Evolutionary conservation across 176 grass and related monocot species (phyloP).

Genomic region (Chloris gayana): DNA sequence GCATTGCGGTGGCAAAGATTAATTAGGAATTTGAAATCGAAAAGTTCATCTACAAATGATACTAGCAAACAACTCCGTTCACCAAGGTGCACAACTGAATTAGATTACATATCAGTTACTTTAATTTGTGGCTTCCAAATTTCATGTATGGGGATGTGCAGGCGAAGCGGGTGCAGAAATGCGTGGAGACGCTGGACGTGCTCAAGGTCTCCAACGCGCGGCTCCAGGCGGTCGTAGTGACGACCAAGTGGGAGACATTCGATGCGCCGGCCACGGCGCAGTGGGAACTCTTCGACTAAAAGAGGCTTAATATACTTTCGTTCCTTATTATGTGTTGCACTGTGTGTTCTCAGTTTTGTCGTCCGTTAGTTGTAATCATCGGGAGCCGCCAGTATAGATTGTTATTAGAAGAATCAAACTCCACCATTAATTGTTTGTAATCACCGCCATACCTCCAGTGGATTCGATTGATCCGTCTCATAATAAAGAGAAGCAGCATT

Average conservation of each 20-base stretch:
- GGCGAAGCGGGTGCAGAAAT: conserved; percentile 98
- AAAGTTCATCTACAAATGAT: no score
- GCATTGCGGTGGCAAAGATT: no score
- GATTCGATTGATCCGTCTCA: conserved; percentile 41
- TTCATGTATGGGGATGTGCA: conserved; percentile 10
- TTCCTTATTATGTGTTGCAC: conserved; percentile 33
- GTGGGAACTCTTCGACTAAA: conserved; percentile 95
- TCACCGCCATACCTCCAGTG: conserved; percentile 26
- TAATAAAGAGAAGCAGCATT: conserved; percentile 46
- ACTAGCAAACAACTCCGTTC: no score
- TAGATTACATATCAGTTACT: no score
- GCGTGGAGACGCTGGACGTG: conserved; percentile 84
- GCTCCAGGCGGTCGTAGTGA: conserved; percentile 64
- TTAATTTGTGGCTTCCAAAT: neutral
- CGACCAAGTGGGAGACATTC: conserved; percentile 94
- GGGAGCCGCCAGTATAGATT: conserved; percentile 42
- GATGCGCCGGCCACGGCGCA: conserved; percentile 62
- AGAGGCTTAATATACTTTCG: neutral
- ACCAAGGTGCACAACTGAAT: no score
- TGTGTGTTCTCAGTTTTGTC: conserved; percentile 36
- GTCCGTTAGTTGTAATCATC: conserved; percentile 37
- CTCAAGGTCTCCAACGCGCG: conserved; percentile 75
- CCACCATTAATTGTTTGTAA: conserved; percentile 37
- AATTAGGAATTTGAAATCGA: no score
- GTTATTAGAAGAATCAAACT: conserved; percentile 4